phyloP scores from a whole-genome alignment of 2,329 filamentous ascomycete species.

The Epichloe bromicola region DNA sequence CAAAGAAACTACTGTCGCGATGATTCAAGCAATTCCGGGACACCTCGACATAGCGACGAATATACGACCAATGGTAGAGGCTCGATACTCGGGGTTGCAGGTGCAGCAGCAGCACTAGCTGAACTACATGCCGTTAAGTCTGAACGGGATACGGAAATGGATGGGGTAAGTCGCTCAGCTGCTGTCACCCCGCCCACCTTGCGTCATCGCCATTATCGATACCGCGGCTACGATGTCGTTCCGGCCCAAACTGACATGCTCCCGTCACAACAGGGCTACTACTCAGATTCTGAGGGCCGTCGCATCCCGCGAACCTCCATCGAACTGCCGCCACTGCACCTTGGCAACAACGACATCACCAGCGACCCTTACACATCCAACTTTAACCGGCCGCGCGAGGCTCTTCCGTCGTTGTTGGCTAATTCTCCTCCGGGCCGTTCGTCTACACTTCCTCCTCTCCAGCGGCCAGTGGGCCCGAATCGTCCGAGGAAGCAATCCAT shows the following conservation, averaged over 20 bases:
- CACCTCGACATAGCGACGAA: conserved; percentile 58
- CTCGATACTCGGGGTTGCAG: conserved; percentile 44
- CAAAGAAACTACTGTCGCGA: conserved; percentile 45
- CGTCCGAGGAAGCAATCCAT: conserved; percentile 78
- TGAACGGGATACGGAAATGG: conserved; percentile 65
- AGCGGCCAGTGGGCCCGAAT: conserved; percentile 56
- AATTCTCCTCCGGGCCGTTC: conserved; percentile 78
- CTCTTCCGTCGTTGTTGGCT: conserved; percentile 70
- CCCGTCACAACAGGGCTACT: conserved; percentile 40
- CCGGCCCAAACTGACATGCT: conserved; percentile 1
- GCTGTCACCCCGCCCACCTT: conserved; percentile 13
- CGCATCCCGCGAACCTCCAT: conserved; percentile 54
- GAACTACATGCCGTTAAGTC: conserved; percentile 68
- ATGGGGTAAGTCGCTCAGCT: conserved; percentile 46
- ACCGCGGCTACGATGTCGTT: neutral
- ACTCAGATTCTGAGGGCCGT: conserved; percentile 56
- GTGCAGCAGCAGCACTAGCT: conserved; percentile 74
- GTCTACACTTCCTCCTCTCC: conserved; percentile 74
- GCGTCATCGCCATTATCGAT: conserved; percentile 13
- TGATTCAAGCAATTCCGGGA: conserved; percentile 52
- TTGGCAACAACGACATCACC: conserved; percentile 46
- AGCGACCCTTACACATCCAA: conserved; percentile 57
- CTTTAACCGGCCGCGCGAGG: conserved; percentile 46
- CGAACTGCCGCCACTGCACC: conserved; percentile 58
- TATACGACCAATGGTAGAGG: conserved; percentile 33